Conservation (phyloP, 495 filamentous ascomycete genomes). For the Penicillium angulare region DNA sequence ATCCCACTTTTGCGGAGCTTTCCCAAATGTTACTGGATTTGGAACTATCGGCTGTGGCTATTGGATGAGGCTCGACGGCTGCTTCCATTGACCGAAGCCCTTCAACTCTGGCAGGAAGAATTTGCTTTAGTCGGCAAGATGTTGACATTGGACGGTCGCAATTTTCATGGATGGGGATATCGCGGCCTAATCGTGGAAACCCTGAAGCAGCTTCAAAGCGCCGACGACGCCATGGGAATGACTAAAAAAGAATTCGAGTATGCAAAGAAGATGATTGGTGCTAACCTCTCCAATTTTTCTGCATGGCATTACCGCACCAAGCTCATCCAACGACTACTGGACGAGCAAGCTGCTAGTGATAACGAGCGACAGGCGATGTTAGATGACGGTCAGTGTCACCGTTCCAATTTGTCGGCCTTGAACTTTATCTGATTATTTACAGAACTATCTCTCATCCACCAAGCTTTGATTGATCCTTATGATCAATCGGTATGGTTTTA, state of each 20-base stretch:
- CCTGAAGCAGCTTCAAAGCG: slow-evolving; percentile 58
- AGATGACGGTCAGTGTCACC: slow-evolving; percentile 58
- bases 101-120: slow-evolving; percentile 77
- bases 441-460: slow-evolving; percentile 73
- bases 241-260: slow-evolving; percentile 82
- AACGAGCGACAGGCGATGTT: slow-evolving; percentile 64
- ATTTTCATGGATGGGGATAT: slow-evolving; percentile 98
- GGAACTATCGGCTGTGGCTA: slow-evolving; percentile 94
- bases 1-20: slow-evolving; percentile 78
- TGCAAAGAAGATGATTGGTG: slow-evolving; percentile 80
- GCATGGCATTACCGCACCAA: slow-evolving; percentile 91
- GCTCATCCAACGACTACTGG: slow-evolving; percentile 72
- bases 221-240: slow-evolving; percentile 51
- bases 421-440: not conserved
- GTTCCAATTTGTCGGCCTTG: not conserved
- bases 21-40: slow-evolving; percentile 99
- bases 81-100: slow-evolving; percentile 53
- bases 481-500: slow-evolving; percentile 98
- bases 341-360: slow-evolving; percentile 63
- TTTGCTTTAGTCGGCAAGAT: slow-evolving; percentile 79
- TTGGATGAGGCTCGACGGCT: slow-evolving; percentile 66
- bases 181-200: slow-evolving; percentile 68
- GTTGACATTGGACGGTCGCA: slow-evolving; percentile 80
- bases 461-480: slow-evolving; percentile 81
- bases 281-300: slow-evolving; percentile 89